A percentile compares a stretch with the other conserved stretches of the same genome.
These are phyloP conservation scores for Bipolaris zeicola DNA, from an alignment of 2,329 filamentous ascomycete species.

Conservation along the genomic window DNA sequence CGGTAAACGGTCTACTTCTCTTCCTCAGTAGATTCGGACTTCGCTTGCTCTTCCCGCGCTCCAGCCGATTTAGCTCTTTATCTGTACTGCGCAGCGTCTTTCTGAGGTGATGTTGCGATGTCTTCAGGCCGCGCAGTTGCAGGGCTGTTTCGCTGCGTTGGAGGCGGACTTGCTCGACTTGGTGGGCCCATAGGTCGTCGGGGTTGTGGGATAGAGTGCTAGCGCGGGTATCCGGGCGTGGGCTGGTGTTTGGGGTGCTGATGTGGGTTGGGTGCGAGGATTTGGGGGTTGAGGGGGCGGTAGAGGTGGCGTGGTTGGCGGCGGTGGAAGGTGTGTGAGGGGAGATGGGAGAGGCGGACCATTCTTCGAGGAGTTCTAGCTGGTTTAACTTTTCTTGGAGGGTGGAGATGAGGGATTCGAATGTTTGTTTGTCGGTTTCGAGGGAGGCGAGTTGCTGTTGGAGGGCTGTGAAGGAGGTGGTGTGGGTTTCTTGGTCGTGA, in stretches of 20 bases:
- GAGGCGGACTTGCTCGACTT: slow-evolving; percentile 44
- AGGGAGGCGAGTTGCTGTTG: slow-evolving; percentile 38
- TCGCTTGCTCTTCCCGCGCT: slow-evolving; percentile 30
- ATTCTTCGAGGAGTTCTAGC: slow-evolving; percentile 34
- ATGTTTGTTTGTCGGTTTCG: slow-evolving; percentile 39
- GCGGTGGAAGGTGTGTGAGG: too few species aligned
- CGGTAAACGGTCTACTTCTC: too few species aligned
- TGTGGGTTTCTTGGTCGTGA: slow-evolving; percentile 31
- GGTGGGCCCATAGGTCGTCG: slow-evolving; percentile 38
- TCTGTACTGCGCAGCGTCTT: slow-evolving; percentile 42
- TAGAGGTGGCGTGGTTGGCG: background rate
- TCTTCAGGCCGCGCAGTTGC: slow-evolving; percentile 42
- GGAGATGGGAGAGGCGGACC: background rate
- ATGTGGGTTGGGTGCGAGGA: slow-evolving; percentile 26
- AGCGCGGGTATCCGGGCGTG: slow-evolving; percentile 23
- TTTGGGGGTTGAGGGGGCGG: slow-evolving; percentile 14
- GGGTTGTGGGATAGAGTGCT: slow-evolving; percentile 27
- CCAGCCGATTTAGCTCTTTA: slow-evolving; percentile 39
- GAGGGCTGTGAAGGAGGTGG: slow-evolving; percentile 30
- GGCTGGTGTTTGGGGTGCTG: slow-evolving; percentile 13
- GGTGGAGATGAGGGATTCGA: slow-evolving; percentile 37
- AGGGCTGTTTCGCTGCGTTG: slow-evolving; percentile 40
- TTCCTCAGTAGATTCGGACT: slow-evolving; percentile 1
- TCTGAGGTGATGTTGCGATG: slow-evolving; percentile 36
- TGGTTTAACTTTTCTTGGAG: slow-evolving; percentile 40